Percentiles rank a stretch among this genome's conserved stretches.
Conservation (phyloP, 345 rosid species). For the Gossypium ekmanianum region DNA sequence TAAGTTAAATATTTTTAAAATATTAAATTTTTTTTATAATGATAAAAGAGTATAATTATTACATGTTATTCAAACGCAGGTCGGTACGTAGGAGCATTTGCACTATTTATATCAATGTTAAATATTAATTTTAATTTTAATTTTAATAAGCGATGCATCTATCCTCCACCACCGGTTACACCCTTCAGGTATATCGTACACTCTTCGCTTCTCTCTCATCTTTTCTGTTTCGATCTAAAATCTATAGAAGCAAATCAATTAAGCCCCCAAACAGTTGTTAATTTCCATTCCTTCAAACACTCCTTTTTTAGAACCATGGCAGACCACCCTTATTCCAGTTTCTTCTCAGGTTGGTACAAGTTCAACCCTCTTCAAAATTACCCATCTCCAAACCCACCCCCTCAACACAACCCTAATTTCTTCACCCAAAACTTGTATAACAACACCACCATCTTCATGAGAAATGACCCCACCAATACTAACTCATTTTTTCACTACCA, state of each 20-base stretch:
- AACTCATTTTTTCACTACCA: constrained; percentile 23
- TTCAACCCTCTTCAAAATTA: constrained; percentile 44
- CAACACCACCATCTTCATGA: constrained; percentile 7
- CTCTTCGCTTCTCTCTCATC: constrained; percentile 32
- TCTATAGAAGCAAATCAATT: constrained; percentile 56
- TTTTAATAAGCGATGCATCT: neutral
- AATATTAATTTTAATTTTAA: too few species aligned
- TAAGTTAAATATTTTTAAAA: too few species aligned
- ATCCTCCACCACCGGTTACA: constrained; percentile 40
- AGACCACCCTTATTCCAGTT: constrained; percentile 69
- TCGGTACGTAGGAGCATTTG: too few species aligned
- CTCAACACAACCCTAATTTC: constrained; percentile 14
- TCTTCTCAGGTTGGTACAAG: constrained; percentile 55
- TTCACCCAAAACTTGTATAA: constrained; percentile 17
- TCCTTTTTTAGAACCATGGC: constrained; percentile 50
- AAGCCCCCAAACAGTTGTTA: constrained; percentile 29
- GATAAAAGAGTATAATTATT: too few species aligned
- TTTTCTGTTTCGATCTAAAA: constrained; percentile 14
- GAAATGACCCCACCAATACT: constrained; percentile 10
- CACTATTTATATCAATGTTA: too few species aligned
- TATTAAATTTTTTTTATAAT: too few species aligned
- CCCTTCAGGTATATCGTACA: constrained; percentile 47
- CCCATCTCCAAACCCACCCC: constrained; percentile 34
- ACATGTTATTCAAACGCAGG: too few species aligned
- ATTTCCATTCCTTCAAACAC: neutral